These are phyloP conservation scores for Yamadazyma pseudoaaseri DNA, from an alignment of 1,139 yeast species.

Conservation along the genomic window DNA sequence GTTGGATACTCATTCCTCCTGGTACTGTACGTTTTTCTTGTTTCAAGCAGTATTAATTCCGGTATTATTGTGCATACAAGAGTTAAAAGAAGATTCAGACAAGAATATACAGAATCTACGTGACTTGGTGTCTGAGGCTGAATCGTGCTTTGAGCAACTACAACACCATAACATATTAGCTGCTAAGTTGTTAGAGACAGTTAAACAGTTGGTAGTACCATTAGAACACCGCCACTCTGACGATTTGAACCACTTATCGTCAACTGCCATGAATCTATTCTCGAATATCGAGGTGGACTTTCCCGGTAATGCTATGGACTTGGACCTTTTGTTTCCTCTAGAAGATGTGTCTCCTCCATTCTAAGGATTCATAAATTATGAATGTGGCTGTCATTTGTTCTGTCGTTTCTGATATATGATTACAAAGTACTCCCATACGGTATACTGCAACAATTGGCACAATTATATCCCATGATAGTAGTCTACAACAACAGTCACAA, in stretches of 20 bases:
- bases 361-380: too few species aligned
- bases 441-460: not conserved
- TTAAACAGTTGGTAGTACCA: not conserved
- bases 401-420: too few species aligned
- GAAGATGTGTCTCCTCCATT: too few species aligned
- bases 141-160: not conserved
- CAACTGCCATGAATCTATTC: conserved; percentile 2
- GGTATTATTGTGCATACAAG: conserved; percentile 4
- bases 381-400: too few species aligned
- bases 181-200: conserved; percentile 2
- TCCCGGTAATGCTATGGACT: too few species aligned
- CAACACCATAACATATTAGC: conserved; percentile 1
- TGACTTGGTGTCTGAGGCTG: too few species aligned
- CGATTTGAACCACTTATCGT: not conserved
- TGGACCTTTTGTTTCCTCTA: too few species aligned
- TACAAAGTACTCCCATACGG: conserved; percentile 1
- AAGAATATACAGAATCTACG: too few species aligned
- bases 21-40: conserved; percentile 10
- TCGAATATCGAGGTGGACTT: conserved; percentile 1
- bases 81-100: too few species aligned
- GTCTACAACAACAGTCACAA: not conserved
- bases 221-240: not conserved
- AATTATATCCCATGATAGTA: not conserved
- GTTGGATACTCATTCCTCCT: conserved; percentile 5
- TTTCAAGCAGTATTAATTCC: conserved; percentile 10